Evolutionary conservation across 116 monocot genomes (phyloP), one percentile per base, ranked within the genome.

Genomic region (Posidonia oceanica): DNA sequence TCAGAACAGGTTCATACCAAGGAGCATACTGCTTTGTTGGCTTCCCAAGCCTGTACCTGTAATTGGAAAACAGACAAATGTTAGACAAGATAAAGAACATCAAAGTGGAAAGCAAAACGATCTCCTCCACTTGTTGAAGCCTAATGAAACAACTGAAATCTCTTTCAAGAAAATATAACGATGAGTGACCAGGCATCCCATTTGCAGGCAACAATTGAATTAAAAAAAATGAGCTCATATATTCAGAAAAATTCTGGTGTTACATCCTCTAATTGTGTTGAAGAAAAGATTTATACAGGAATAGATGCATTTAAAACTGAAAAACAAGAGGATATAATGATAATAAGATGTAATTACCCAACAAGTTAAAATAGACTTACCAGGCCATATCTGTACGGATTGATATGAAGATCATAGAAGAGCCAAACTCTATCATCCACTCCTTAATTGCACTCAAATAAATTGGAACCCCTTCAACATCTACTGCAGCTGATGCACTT

Each of bases 391-490:
- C 98, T 67, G 98, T 98, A 71, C 98, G 72, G 16, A 93, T 79
- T 22, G 93, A 93, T 54, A 98, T 78, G 69, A 90, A 98, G 75
- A 98, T 74, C 93, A 98, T 90, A 22, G 83, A 83, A 21, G 90
- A 82, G 3, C 98, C 98, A 80, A 98, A 98, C 64, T 98, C 98
- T 69, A 98, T 90, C 87, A 93, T 77, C 98, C 98, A 98, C 72
- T 98, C 98, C 75, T 98, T 98, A 16, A 98, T 84, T 48, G 90
- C 74, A 74, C 98, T 98, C 63, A 98, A 55, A 79, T 93, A 98
- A 75, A 93, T 53, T 64, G 90, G 85, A 54, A 98, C 77, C 4
- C 98, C 97, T 63, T 84, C 87, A 78, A 10, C 36, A 75, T 86
- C 80, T 4, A 67, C 63, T 16, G 72, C 64, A 40, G 75, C 73